A percentile compares a stretch with the other conserved stretches of the same genome.
Evolutionary conservation across 2,329 filamentous ascomycete species (phyloP).

Genomic region (Nothophoma quercina): DNA sequence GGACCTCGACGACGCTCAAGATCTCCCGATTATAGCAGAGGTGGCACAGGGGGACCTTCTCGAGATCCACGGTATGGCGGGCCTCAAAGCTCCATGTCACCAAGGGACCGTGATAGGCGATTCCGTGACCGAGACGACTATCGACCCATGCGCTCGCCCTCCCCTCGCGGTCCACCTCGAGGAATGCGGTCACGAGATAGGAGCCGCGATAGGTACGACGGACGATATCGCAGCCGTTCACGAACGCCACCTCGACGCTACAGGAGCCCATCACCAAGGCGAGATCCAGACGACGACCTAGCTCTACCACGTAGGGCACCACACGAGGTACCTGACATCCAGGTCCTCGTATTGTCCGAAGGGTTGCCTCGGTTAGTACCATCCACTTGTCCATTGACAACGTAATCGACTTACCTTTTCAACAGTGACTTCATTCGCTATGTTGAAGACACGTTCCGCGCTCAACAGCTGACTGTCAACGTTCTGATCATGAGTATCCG

Average conservation of each 20-base stretch:
- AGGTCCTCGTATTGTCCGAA: constrained; percentile 82
- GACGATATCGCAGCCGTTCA: constrained; percentile 66
- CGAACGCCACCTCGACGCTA: constrained; percentile 69
- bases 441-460: constrained; percentile 78
- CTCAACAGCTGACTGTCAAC: constrained; percentile 75
- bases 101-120: constrained; percentile 61
- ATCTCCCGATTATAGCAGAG: constrained; percentile 67
- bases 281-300: constrained; percentile 66
- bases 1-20: constrained; percentile 62
- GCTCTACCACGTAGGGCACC: constrained; percentile 78
- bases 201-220: constrained; percentile 60
- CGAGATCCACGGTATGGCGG: constrained; percentile 54
- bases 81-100: constrained; percentile 45
- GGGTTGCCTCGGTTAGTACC: constrained; percentile 54
- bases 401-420: too few relatives aligned
- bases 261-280: constrained; percentile 73
- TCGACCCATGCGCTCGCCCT: constrained; percentile 55
- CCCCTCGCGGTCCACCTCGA: constrained; percentile 50
- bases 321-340: constrained; percentile 83
- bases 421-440: constrained; percentile 79
- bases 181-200: constrained; percentile 48
- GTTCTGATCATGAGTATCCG: constrained; percentile 81
- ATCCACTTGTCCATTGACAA: too few relatives aligned
- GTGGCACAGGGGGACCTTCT: constrained; percentile 41
- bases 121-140: constrained; percentile 67